Evolutionary conservation across 2,329 filamentous ascomycete genomes (phyloP), one percentile per base, ranked within the genome.

Genomic region (Periconia macrospinosa): DNA sequence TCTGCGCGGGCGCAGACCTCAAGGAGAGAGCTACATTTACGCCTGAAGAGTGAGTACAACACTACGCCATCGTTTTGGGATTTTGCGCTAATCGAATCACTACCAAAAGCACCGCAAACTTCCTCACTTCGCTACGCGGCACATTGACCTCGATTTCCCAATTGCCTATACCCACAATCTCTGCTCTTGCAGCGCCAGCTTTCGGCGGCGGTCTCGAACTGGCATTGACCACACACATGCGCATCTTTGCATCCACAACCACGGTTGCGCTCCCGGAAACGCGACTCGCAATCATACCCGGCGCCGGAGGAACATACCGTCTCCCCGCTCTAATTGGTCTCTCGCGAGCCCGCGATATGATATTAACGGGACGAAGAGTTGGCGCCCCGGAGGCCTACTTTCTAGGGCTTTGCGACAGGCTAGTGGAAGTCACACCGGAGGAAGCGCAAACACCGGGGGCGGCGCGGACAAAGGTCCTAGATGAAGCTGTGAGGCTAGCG

Each of bases 201-300:
- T 87, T 97, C 30, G 94, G 94, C 58, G 94, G 94, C 66, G 94
- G 94, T 45, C 86, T 99, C 60, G 94, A 99, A 77, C 85, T 99
- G 49, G 93, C 92, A 1, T 85, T 99, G 7, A 87, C 89, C 62
- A 96, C 93, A 1, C 87, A 94, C 74, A 86, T 99, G 75, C 91
- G 94, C 61, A 88, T 99, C 49, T 87, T 97, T 61, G 84, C 87
- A 30, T 91, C 90, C 40, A 89, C 87, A 33, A 89, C 91, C 15
- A 78, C 81, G 20, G 86, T 99, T 50, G 92, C 86, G 0, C 84
- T 97, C 6, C 94, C 94, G 1, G 94, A 99, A 74, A 97, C 94
- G 1, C 83, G 92, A 2, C 83, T 99, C 2, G 94, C 89, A 52
- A 99, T 99, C 71, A 89, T 99, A 60, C 94, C 94, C 2, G 94